Evolutionary conservation across 164 flowering plant species (phyloP).

Genomic region (Macadamia tetraphylla): DNA sequence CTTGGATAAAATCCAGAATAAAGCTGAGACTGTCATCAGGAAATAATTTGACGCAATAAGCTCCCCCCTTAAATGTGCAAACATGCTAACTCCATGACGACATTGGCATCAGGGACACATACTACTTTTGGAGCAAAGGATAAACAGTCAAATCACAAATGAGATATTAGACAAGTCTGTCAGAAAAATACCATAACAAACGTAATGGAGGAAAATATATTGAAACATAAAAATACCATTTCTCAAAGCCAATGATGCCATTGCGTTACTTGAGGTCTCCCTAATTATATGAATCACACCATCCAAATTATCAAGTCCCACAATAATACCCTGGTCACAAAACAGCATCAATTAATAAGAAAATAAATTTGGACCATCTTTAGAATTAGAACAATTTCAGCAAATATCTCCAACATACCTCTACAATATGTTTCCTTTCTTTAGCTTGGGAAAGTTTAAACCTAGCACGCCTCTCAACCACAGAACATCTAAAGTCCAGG

Average conservation of each 20-base stretch:
- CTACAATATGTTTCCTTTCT: conserved; percentile 77
- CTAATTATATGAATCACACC: conserved; percentile 63
- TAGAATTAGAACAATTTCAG: too few species aligned
- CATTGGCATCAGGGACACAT: too few species aligned
- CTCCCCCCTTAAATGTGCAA: too few species aligned
- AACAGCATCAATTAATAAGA: conserved; percentile 1
- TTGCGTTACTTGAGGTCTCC: conserved; percentile 61
- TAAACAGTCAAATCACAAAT: too few species aligned
- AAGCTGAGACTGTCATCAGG: not conserved
- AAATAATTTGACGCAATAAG: too few species aligned
- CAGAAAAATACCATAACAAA: too few species aligned
- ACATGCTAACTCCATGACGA: not conserved
- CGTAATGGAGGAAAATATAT: not conserved
- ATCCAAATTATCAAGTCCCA: conserved; percentile 89
- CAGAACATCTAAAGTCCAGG: conserved; percentile 88
- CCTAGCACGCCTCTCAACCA: conserved; percentile 83
- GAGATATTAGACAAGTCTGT: too few species aligned
- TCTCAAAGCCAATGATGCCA: conserved; percentile 59
- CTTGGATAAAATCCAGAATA: not conserved
- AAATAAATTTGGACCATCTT: too few species aligned
- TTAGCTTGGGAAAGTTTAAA: conserved; percentile 78
- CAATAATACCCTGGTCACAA: conserved; percentile 59
- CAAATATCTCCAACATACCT: conserved; percentile 38
- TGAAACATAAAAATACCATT: conserved; percentile 34
- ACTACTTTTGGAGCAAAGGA: too few species aligned